Base-by-base conservation (phyloP, 140 eudicot species). In the Erigeron philadelphicus region DNA sequence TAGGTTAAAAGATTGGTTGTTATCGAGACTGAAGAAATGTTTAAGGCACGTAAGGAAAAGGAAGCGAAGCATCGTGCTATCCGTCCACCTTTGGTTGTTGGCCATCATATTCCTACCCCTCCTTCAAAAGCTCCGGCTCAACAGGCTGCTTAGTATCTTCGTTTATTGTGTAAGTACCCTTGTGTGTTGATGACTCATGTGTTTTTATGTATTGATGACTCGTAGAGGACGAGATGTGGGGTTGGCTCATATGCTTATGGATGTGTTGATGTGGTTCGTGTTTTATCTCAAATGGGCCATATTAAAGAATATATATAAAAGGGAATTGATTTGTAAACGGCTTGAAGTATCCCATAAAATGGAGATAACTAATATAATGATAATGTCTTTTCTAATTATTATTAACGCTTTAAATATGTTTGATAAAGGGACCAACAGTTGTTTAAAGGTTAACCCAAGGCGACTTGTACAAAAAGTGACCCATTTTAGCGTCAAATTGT, bases 11-110 rank as follows among this genome's bases (percentile, higher is more conserved):
- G 96, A 53, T 72, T 91, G 85, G 95, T 91, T 70, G 96, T 82
- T 41, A 73, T 91, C 41, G 96, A 92, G 84, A 92, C 96, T 2
- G 89, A 92, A 76, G 96, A 92, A 67, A 92, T 92, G 98, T 86
- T 79, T 64, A 84, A 88, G 67, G 98, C 93, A 10, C 81, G 98
- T 47, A 92, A 92, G 71, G 83, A 86, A 73, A 84, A 88, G 72
- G 81, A 78, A 54, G 85, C 83, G 40, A 71, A 78, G 9, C 96
- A 84, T 72, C 82, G 80, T 25, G 95, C 95, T 64, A 70, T 82
- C 15, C 95, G 96, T 50, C 86, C 96, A 42, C 96, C 96, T 23
- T 65, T 89, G 84, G 84, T 89, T 73, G 85, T 84, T 23, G 80
- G 63, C 70, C 96, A 90, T 72, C 61, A 31, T 31, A 31, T 71